Conservation (phyloP, 495 filamentous ascomycete species). For the Staphylotrichum longicolle region DNA sequence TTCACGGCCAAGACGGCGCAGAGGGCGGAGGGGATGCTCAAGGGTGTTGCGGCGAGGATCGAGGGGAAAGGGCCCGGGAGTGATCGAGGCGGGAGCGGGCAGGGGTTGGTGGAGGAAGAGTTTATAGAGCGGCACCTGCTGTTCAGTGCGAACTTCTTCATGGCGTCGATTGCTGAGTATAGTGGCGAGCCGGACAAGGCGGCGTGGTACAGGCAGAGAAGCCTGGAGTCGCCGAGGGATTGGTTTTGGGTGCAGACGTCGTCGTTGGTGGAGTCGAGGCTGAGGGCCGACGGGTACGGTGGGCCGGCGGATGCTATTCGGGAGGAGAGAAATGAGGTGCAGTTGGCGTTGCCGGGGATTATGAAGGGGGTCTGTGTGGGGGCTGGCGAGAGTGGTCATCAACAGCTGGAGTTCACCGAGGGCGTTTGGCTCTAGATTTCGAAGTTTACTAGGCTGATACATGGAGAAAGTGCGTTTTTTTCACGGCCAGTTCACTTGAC, state of each 20-base stretch:
- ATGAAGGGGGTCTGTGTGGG: no score
- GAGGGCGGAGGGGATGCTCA: constrained; percentile 23
- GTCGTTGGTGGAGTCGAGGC: constrained; percentile 23
- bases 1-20: constrained; percentile 19
- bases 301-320: constrained; percentile 27
- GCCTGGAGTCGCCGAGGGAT: constrained; percentile 27
- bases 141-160: constrained; percentile 32
- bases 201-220: constrained; percentile 13
- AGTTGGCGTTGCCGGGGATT: background rate
- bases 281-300: constrained; percentile 21
- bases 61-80: constrained; percentile 12
- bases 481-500: no score
- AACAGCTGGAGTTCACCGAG: no score
- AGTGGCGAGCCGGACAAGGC: constrained; percentile 19
- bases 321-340: constrained; percentile 16
- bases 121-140: constrained; percentile 33
- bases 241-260: constrained; percentile 36
- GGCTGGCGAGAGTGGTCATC: no score
- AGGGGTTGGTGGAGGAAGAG: background rate
- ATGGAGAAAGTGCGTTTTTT: no score
- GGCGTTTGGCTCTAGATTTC: no score
- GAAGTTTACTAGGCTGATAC: no score
- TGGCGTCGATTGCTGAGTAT: constrained; percentile 29
- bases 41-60: constrained; percentile 11
- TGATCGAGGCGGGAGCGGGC: background rate